Evolutionary conservation across 768 basidiomycete genomes (phyloP).

Genomic region (Cystofilobasidium ferigula): DNA sequence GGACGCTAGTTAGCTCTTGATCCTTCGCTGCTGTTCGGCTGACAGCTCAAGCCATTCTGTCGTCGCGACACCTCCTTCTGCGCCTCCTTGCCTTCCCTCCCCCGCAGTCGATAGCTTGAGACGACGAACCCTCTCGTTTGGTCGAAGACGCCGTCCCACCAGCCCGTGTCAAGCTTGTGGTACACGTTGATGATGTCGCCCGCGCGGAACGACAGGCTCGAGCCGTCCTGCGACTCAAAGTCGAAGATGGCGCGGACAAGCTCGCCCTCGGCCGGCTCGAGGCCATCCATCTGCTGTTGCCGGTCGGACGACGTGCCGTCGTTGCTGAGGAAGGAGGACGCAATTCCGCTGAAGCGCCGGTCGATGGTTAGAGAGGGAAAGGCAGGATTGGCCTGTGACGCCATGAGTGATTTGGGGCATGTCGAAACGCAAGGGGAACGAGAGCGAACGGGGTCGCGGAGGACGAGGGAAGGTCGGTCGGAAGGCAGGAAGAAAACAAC

Average conservation of each 20-base stretch:
- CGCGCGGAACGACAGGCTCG: constrained; percentile 73
- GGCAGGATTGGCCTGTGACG: no score
- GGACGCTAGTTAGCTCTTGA: no score
- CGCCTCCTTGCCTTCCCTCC: no score
- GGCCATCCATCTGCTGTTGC: not conserved
- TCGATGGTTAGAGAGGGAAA: not conserved
- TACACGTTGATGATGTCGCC: constrained; percentile 91
- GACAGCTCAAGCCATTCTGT: no score
- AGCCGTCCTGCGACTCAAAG: constrained; percentile 64
- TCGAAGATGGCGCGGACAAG: constrained; percentile 89
- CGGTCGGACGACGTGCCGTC: not conserved
- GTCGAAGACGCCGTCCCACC: constrained; percentile 93
- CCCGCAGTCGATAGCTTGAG: not conserved
- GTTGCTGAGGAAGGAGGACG: not conserved
- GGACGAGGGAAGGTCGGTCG: no score
- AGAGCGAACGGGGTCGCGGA: no score
- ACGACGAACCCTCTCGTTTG: constrained; percentile 59
- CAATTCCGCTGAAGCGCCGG: no score
- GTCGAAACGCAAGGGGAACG: no score
- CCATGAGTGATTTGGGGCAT: no score
- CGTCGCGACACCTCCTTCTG: no score
- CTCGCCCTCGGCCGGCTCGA: constrained; percentile 38
- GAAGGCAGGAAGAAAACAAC: no score
- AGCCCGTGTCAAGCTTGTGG: constrained; percentile 79
- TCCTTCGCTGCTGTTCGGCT: no score